Conservation (phyloP, 768 basidiomycete species). For the Cystobasidium ongulense region DNA sequence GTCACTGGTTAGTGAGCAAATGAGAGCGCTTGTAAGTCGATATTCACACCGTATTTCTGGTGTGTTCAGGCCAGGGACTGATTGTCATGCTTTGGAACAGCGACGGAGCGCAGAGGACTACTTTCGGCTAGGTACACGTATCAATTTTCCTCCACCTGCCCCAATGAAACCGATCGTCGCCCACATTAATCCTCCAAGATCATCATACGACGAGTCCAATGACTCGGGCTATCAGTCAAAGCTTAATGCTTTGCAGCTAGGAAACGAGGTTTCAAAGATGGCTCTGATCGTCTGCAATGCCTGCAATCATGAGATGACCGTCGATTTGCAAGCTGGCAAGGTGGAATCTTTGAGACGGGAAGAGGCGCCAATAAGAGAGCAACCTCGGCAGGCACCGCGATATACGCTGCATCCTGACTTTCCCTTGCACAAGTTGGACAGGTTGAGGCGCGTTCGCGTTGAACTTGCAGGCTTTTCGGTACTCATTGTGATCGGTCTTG, state of each 20-base stretch:
- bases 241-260: background rate
- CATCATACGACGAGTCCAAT: background rate
- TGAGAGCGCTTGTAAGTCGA: background rate
- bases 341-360: background rate
- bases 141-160: background rate
- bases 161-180: background rate
- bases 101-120: constrained; percentile 8
- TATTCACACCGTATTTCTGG: background rate
- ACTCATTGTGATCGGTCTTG: background rate
- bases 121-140: constrained; percentile 15
- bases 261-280: background rate
- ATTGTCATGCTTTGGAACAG: background rate
- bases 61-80: background rate
- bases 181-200: background rate
- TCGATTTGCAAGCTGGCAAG: background rate
- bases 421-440: background rate
- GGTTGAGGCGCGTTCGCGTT: background rate
- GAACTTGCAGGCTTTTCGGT: constrained; percentile 14
- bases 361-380: background rate
- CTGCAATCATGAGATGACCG: background rate
- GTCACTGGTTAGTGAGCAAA: constrained; percentile 8
- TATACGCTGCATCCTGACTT: constrained; percentile 6
- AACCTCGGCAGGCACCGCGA: background rate
- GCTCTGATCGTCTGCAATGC: background rate
- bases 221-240: background rate